Percentiles rank a stretch among this genome's conserved stretches.
phyloP scores from a whole-genome alignment of 2,329 filamentous ascomycete genomes.

The Apiospora pterosperma region DNA sequence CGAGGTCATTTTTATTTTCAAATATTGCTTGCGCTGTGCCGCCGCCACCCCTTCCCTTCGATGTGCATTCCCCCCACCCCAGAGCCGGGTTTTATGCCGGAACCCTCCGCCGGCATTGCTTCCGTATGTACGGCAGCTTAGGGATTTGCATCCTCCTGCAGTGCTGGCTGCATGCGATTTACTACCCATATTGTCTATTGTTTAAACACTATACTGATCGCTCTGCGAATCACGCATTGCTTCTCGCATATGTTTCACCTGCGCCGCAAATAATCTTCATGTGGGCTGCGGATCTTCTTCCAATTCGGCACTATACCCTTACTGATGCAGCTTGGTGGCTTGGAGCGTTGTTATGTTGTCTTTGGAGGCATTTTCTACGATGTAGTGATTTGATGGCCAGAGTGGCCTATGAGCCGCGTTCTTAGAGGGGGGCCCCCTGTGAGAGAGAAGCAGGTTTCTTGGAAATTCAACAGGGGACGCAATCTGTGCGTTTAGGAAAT shows the following conservation, averaged over 20 bases:
- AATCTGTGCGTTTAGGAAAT: neutral
- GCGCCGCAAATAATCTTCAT: neutral
- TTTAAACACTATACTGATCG: neutral
- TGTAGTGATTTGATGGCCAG: neutral
- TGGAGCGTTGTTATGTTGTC: neutral
- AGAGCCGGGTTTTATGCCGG: neutral
- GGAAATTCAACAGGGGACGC: neutral
- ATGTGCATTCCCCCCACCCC: neutral
- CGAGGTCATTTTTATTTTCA: neutral
- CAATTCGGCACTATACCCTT: conserved; percentile 8
- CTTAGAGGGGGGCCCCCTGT: neutral
- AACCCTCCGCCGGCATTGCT: neutral
- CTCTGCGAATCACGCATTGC: neutral
- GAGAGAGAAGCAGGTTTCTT: neutral
- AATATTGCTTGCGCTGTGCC: neutral
- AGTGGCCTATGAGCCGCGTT: neutral
- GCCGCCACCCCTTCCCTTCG: neutral
- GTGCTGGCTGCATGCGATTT: neutral
- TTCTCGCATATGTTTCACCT: neutral
- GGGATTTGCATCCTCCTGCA: neutral
- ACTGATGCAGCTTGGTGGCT: conserved; percentile 4
- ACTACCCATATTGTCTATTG: conserved; percentile 2
- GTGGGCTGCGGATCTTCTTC: neutral
- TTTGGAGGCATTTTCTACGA: neutral
- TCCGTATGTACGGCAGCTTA: neutral